A percentile compares a stretch with the other conserved stretches of the same genome.
These are phyloP conservation scores for Ramularia endophylla DNA, from an alignment of 2,329 filamentous ascomycete species.

Conservation along the genomic window DNA sequence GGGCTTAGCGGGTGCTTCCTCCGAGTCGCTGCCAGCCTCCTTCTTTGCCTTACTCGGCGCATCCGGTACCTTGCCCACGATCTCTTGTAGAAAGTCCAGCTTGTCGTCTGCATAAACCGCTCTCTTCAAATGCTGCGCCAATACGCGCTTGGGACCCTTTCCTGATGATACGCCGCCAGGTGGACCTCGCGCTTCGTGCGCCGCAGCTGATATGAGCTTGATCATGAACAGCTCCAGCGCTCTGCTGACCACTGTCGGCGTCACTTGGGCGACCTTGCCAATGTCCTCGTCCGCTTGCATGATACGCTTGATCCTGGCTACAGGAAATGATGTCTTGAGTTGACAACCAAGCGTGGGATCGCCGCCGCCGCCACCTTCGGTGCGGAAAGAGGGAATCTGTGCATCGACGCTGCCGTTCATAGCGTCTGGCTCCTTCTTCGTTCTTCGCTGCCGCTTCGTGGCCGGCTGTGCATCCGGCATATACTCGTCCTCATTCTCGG, in stretches of 20 bases:
- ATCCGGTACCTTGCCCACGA: slow-evolving; percentile 77
- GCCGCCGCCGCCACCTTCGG: slow-evolving; percentile 15
- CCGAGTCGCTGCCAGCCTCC: slow-evolving; percentile 27
- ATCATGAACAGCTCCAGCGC: slow-evolving; percentile 98
- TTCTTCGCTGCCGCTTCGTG: slow-evolving; percentile 16
- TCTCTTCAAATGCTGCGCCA: slow-evolving; percentile 83
- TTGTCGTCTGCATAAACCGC: slow-evolving; percentile 84
- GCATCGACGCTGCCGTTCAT: slow-evolving; percentile 10
- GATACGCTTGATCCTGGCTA: slow-evolving; percentile 94
- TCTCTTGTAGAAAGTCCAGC: slow-evolving; percentile 89
- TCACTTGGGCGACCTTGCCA: slow-evolving; percentile 96
- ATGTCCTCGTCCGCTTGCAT: slow-evolving; percentile 99
- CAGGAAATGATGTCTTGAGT: slow-evolving; percentile 93
- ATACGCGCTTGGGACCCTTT: slow-evolving; percentile 70
- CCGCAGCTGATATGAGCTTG: slow-evolving; percentile 80
- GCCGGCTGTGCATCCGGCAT: slow-evolving; percentile 23
- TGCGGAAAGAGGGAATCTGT: slow-evolving; percentile 12
- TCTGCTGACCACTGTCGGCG: slow-evolving; percentile 81
- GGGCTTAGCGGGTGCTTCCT: slow-evolving; percentile 18
- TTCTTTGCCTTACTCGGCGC: slow-evolving; percentile 45
- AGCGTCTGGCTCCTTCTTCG: slow-evolving; percentile 14
- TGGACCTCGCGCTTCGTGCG: slow-evolving; percentile 62
- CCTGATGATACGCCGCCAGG: slow-evolving; percentile 12
- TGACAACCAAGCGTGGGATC: slow-evolving; percentile 50
- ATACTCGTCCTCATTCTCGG: slow-evolving; percentile 28